Percentiles rank a stretch among this genome's conserved stretches.
Evolutionary conservation across 1,139 yeast genomes (phyloP).

Genomic region (Nakaseomyces delphensis): DNA sequence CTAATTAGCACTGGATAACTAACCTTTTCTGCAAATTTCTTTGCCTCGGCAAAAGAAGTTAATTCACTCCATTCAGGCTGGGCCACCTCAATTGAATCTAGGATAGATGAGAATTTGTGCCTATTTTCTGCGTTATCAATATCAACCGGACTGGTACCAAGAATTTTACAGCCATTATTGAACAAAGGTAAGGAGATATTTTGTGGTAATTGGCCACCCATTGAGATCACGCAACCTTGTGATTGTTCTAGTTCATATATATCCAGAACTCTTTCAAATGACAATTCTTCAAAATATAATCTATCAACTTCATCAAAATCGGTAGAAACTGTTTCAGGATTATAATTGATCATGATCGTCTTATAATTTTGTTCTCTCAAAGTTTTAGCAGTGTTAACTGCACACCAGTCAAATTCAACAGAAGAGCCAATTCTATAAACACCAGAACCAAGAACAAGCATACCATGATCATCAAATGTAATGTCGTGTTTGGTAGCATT

Average conservation of each 20-base stretch:
- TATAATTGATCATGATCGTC: constrained; percentile 94
- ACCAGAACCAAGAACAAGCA: constrained; percentile 94
- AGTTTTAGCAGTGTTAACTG: constrained; percentile 93
- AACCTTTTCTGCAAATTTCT: constrained; percentile 72
- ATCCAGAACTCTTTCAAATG: constrained; percentile 94
- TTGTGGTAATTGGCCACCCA: constrained; percentile 97
- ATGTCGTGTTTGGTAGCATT: constrained; percentile 85
- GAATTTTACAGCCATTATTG: constrained; percentile 73
- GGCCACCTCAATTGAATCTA: constrained; percentile 85
- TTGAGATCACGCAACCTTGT: constrained; percentile 87
- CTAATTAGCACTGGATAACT: constrained; percentile 95
- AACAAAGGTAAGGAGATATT: constrained; percentile 85
- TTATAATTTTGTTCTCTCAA: constrained; percentile 78
- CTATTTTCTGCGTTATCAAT: constrained; percentile 97
- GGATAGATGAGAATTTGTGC: constrained; percentile 90
- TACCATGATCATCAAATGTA: constrained; percentile 79
- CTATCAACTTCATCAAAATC: constrained; percentile 98
- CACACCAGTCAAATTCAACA: constrained; percentile 99
- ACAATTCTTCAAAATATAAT: constrained; percentile 88
- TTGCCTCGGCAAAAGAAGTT: constrained; percentile 78
- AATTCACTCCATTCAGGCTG: constrained; percentile 98
- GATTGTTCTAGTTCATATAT: constrained; percentile 89
- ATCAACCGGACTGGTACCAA: constrained; percentile 92
- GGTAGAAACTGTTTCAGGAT: constrained; percentile 97
- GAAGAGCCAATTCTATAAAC: constrained; percentile 98